Conservation (phyloP, 768 basidiomycete species). For the Mycena pura region DNA sequence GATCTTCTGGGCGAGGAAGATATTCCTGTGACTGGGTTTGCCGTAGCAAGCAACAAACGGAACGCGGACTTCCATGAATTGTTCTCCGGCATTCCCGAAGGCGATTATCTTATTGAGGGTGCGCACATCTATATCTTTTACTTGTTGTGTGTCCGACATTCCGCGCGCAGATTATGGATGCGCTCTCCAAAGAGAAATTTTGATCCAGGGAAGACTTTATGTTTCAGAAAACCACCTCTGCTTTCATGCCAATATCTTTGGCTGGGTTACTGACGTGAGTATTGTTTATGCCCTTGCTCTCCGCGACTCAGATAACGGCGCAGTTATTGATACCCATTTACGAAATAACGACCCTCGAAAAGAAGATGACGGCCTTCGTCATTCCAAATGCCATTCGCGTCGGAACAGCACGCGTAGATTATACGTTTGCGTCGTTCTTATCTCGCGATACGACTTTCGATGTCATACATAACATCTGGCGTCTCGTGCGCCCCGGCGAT, state of each 20-base stretch:
- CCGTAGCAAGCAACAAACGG: constrained; percentile 92
- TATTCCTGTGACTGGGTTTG: constrained; percentile 94
- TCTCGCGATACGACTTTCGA: constrained; percentile 96
- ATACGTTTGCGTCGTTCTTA: constrained; percentile 96
- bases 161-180: constrained; percentile 93
- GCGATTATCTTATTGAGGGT: constrained; percentile 99
- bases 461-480: constrained; percentile 96
- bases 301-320: constrained; percentile 1
- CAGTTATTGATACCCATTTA: constrained; percentile 89
- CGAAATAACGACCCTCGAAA: constrained; percentile 87
- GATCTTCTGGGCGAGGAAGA: constrained; percentile 68
- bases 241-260: constrained; percentile 99
- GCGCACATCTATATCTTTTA: constrained; percentile 30
- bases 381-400: constrained; percentile 97
- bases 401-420: constrained; percentile 81
- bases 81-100: constrained; percentile 88
- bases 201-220: constrained; percentile 95
- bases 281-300: background rate
- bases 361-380: constrained; percentile 97
- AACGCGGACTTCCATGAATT: constrained; percentile 96
- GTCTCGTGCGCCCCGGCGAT: constrained; percentile 81
- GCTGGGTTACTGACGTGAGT: constrained; percentile 96
- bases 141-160: constrained; percentile 4
- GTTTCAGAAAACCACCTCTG: constrained; percentile 99
- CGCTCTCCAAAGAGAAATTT: constrained; percentile 93